phyloP scores from a whole-genome alignment of 2,329 filamentous ascomycete genomes.

The Botryotinia narcissicola region DNA sequence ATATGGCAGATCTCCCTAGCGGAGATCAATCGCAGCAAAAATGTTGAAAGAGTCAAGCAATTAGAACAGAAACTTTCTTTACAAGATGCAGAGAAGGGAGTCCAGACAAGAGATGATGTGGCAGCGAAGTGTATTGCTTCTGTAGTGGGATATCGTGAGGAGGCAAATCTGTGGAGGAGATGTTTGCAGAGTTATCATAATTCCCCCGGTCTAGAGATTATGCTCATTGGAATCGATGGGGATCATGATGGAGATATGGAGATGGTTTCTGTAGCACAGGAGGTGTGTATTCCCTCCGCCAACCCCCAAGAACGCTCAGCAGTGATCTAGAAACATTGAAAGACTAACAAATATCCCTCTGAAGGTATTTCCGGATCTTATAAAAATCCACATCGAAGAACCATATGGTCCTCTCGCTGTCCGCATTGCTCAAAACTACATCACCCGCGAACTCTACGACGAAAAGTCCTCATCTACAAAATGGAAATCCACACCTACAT shows the following conservation, averaged over 20 bases:
- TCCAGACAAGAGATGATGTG: conserved; percentile 14
- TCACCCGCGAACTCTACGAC: conserved; percentile 21
- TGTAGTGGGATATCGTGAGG: conserved; percentile 27
- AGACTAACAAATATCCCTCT: neutral
- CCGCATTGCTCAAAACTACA: conserved; percentile 23
- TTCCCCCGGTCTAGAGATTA: conserved; percentile 23
- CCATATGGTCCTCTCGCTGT: conserved; percentile 25
- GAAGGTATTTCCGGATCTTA: conserved; percentile 24
- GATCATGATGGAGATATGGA: conserved; percentile 26
- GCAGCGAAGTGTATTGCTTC: conserved; percentile 24
- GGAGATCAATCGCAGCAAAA: conserved; percentile 25
- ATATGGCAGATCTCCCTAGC: conserved; percentile 27
- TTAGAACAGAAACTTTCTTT: conserved; percentile 18
- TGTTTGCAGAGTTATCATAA: conserved; percentile 25
- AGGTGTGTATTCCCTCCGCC: conserved; percentile 4
- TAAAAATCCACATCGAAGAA: conserved; percentile 26
- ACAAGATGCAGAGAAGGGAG: conserved; percentile 24
- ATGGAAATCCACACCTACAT: neutral
- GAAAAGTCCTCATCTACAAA: conserved; percentile 13
- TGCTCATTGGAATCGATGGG: conserved; percentile 27
- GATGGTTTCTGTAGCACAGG: conserved; percentile 26
- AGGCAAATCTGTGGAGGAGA: conserved; percentile 23
- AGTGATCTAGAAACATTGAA: neutral
- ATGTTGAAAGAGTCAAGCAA: conserved; percentile 20
- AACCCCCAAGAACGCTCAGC: neutral